phyloP scores from a whole-genome alignment of 192 early-diverging fungal species.

The Radiomyces spectabilis region DNA sequence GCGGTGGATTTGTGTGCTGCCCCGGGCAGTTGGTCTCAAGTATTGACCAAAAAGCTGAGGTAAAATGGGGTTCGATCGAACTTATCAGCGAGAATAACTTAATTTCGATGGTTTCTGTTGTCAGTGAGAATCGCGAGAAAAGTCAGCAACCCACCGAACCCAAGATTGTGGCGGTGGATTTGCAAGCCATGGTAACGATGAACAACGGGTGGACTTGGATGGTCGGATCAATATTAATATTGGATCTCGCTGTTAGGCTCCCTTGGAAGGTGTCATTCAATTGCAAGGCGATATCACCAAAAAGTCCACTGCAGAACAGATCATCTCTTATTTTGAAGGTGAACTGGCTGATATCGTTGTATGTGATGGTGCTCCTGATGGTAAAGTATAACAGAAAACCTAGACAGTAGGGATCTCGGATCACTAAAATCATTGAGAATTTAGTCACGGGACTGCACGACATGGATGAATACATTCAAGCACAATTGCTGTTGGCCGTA shows the following conservation, averaged over 20 bases:
- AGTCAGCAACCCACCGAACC: slow-evolving; percentile 39
- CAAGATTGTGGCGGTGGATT: slow-evolving; percentile 91
- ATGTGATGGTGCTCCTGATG: slow-evolving; percentile 94
- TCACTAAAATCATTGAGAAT: background rate
- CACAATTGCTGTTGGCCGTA: slow-evolving; percentile 84
- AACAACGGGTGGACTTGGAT: background rate
- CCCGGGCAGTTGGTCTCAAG: slow-evolving; percentile 97
- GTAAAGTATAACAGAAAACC: slow-evolving; percentile 24
- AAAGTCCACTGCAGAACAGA: slow-evolving; percentile 82
- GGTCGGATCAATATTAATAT: background rate
- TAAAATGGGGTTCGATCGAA: slow-evolving; percentile 15
- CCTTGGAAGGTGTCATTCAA: slow-evolving; percentile 87
- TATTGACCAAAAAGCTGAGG: slow-evolving; percentile 60
- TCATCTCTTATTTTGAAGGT: slow-evolving; percentile 85
- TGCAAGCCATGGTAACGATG: slow-evolving; percentile 82
- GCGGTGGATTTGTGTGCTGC: slow-evolving; percentile 97
- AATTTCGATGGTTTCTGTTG: background rate
- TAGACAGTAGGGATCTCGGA: background rate
- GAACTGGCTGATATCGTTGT: slow-evolving; percentile 87
- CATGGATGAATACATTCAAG: slow-evolving; percentile 99
- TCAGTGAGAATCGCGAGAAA: slow-evolving; percentile 41
- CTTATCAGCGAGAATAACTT: background rate
- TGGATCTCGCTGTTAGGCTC: slow-evolving; percentile 46
- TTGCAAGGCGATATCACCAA: slow-evolving; percentile 99
- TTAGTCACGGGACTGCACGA: slow-evolving; percentile 93